Evolutionary conservation across 2,329 filamentous ascomycete species (phyloP).

Genomic region (Cadophora sp.): DNA sequence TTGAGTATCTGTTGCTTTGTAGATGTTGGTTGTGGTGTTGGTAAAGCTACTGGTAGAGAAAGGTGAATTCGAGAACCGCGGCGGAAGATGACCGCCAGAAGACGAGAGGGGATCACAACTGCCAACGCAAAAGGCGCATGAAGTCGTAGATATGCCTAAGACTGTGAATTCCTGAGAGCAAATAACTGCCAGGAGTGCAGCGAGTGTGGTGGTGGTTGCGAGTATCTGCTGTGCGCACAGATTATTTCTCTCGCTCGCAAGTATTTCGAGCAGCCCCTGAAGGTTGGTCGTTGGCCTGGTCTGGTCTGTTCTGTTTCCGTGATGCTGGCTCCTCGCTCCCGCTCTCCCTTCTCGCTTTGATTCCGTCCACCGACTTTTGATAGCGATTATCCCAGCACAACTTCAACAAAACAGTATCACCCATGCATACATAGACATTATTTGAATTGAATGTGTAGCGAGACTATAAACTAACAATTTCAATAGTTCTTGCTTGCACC

Average conservation of each 20-base stretch:
- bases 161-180: background rate
- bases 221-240: constrained; percentile 9
- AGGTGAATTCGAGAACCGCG: background rate
- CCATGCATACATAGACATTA: background rate
- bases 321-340: background rate
- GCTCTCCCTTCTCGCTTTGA: background rate
- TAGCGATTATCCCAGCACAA: background rate
- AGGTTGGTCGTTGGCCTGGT: background rate
- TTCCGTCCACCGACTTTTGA: background rate
- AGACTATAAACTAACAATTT: background rate
- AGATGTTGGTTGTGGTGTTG: background rate
- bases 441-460: no score
- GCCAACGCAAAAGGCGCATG: constrained; percentile 6
- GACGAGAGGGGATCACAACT: background rate
- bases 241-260: background rate
- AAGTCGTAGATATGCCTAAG: background rate
- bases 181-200: background rate
- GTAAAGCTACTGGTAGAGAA: background rate
- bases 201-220: background rate
- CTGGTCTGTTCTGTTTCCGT: background rate
- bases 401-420: background rate
- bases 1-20: background rate
- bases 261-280: constrained; percentile 18
- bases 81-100: background rate
- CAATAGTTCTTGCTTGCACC: no score